Base-by-base conservation (phyloP, 2,329 filamentous ascomycete genomes). In the Beauveria pseudobassiana region DNA sequence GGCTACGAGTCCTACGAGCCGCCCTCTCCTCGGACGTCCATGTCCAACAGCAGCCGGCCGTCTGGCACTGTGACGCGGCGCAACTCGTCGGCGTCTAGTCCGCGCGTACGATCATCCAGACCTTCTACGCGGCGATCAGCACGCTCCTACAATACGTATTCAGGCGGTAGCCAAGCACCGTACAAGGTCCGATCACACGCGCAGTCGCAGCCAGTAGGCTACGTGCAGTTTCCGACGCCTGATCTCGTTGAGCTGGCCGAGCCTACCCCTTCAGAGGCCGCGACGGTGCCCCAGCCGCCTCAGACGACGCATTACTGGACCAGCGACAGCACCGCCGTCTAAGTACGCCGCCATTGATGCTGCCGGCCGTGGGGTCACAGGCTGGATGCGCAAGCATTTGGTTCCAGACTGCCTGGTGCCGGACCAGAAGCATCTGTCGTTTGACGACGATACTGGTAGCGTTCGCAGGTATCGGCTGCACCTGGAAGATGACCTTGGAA, bases 241-340 rank as follows among this genome's bases (percentile, higher is more conserved):
- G 78, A 82, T 26, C 74, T 72, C 28, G 65, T 69, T 52, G 67
- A 72, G 63, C 63, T 71, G 64, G 64, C 68, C 30, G 64, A 65
- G 66, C 67, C 64, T 28, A 52, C 34, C 49, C 63, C 20, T 63
- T 64, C 63, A 10, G 62, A 54, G 14, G 63, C 67, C 53, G 64
- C 57, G 38, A 61, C 62, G 40, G 62, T 72, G 2, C 72, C 76
- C 3, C 75, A 77, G 2, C 84, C 82, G 14, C 82, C 82, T 4
- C 79, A 81, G 65, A 87, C 85, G 3, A 83, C 82, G 1, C 83
- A 87, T 68, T 88, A 87, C 73, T 88, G 85, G 85, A 87, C 84
- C 1, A 87, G 83, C 67, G 83, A 87, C 68, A 78, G 77, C 59
- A 87, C 85, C 78, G 85, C 3, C 77, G 84, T 12, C 76, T 87